Evolutionary conservation across 1,139 yeast genomes (phyloP).

Genomic region (Geotrichum phurueaensis): DNA sequence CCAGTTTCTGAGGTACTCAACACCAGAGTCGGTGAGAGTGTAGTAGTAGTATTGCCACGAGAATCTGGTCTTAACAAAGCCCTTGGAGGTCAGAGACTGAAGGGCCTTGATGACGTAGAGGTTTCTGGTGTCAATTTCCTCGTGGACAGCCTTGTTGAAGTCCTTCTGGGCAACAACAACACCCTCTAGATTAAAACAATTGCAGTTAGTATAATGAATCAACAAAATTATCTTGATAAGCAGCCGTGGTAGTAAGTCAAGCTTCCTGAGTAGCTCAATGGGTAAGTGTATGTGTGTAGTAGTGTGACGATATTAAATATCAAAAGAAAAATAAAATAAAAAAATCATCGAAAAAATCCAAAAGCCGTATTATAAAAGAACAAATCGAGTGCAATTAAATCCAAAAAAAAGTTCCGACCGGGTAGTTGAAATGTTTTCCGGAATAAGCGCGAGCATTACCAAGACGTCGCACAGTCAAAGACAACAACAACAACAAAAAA

Average conservation of each 20-base stretch:
- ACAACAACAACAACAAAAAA: no score
- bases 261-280: not conserved
- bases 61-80: slow-evolving; percentile 99
- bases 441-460: no score
- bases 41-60: slow-evolving; percentile 99
- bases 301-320: no score
- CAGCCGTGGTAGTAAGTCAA: not conserved
- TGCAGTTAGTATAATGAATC: slow-evolving; percentile 4
- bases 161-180: slow-evolving; percentile 99
- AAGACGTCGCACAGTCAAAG: no score
- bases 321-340: no score
- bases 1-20: slow-evolving; percentile 96
- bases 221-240: not conserved
- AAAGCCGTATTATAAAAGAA: no score
- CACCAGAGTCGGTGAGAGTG: slow-evolving; percentile 99
- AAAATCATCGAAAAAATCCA: no score
- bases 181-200: slow-evolving; percentile 59
- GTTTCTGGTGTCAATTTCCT: slow-evolving; percentile 96
- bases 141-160: slow-evolving; percentile 90
- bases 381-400: no score
- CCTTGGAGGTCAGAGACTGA: slow-evolving; percentile 98
- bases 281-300: not conserved
- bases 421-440: no score
- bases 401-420: no score
- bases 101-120: slow-evolving; percentile 98